Percentiles rank a stretch among this genome's conserved stretches.
Conservation (phyloP, 1,284 basidiomycete genomes). For the Leccinum angustisporum region DNA sequence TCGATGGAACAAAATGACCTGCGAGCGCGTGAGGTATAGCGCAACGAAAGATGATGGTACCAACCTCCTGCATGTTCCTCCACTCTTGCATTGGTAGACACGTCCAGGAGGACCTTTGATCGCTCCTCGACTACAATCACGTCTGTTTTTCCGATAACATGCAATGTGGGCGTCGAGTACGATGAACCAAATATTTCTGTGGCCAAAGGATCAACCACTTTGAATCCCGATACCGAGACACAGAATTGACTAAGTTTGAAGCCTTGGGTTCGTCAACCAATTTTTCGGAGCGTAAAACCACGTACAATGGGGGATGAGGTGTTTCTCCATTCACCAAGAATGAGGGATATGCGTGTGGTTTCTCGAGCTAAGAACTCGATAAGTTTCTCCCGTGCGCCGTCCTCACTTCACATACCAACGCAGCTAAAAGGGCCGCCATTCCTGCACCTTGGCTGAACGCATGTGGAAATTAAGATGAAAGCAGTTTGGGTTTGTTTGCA, state of each 20-base stretch:
- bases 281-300: background rate
- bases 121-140: conserved; percentile 71
- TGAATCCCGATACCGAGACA: conserved; percentile 69
- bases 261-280: background rate
- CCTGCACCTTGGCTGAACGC: conserved; percentile 72
- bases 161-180: conserved; percentile 75
- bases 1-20: conserved; percentile 83
- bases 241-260: conserved; percentile 57
- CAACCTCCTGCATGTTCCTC: conserved; percentile 76
- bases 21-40: conserved; percentile 1
- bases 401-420: conserved; percentile 50
- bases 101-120: conserved; percentile 56
- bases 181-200: conserved; percentile 55
- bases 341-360: conserved; percentile 49
- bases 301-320: conserved; percentile 70
- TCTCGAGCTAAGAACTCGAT: conserved; percentile 27
- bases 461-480: conserved; percentile 3
- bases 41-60: conserved; percentile 16
- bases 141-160: conserved; percentile 80
- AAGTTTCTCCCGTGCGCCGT: background rate
- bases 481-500: background rate
- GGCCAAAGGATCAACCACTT: conserved; percentile 48
- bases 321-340: conserved; percentile 67
- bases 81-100: conserved; percentile 59
- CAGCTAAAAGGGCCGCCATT: conserved; percentile 73